Evolutionary conservation across 345 rosid species (phyloP), one percentile per base, ranked within the genome.

Genomic region (Jatropha curcas): DNA sequence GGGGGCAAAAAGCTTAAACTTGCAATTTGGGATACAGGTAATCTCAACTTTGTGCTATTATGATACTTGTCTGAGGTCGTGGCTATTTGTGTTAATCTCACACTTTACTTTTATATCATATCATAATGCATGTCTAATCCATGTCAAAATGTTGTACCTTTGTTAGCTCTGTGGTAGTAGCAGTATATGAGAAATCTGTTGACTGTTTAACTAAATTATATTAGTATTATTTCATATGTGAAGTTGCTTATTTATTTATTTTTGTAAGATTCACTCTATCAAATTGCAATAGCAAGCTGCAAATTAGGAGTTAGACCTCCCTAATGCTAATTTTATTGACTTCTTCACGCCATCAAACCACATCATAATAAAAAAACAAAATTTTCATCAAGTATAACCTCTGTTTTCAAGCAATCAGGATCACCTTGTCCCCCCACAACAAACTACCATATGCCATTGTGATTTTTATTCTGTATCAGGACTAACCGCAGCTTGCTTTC

Each of bases 11-110:
- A 86, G 80, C 72, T 92, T 72, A 94, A 94, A 84, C 97, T 94
- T 75, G 98, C 96, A 8, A 94, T 94, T 76, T 94, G 98, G 97
- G 97, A 94, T 64, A 92, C 97, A 24, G 98, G 97, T 90, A 35
- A 77, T 48, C n/a, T 24, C 31, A 25, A 24, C 6, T 56, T 56
- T 56, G 33, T 56, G 52, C 17, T 13, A 17, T 17, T 48, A 6
- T 56, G 60, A 8, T 11, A 56, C 13, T 7, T 25, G 17, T 25
- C 60, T 25, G 11, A 11, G 7, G 33, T 25, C 12, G 60, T 56
- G 60, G 31, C 17, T 10, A 2, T 27, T 25, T 25, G 4, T 28
- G n/a, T 56, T 13, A 3, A 25, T 56, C 31, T 25, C 11, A 10
- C 31, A 9, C 4, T 22, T 22, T 24, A 24, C 30, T 7, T 56